Evolutionary conservation across 345 rosid genomes (phyloP), one percentile per base, ranked within the genome.

Genomic region (Citrus cavaleriei): DNA sequence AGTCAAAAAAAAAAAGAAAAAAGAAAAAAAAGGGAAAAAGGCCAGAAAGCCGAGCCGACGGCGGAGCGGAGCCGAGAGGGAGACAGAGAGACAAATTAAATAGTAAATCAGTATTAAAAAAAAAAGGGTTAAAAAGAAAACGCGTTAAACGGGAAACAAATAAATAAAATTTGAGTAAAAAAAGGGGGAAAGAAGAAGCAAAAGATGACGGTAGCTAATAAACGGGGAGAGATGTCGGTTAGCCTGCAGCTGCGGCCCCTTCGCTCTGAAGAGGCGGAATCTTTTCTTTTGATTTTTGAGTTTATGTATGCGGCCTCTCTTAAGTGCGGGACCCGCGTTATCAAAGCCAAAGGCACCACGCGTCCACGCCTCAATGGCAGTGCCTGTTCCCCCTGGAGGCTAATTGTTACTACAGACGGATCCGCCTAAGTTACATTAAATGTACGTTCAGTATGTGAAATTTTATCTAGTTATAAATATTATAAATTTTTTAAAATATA

Each of bases 231-330:
- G 76, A 81, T 80, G 83, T 82, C 85, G 49, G 85, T 79, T 81
- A 46, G 79, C 42, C 42, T 38, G 42, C 42, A 2, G 75, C 21
- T 4, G 57, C 57, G 57, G 57, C 58, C 21, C 21, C 58, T 54
- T 18, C 58, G 0, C 71, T 79, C 79, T 19, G 27, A 38, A 38
- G 25, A 40, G 77, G 78, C 61, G 35, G 88, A 85, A 88, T 84
- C 87, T 84, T 85, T 86, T 79, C 22, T 68, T 60, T 81, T 68
- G 78, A 37, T 37, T 86, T 79, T 77, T 63, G 66, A 78, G 72
- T 69, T 63, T 77, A 40, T 42, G 4, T 12, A 34, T 4, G 34
- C 0, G 13, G 51, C 51, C 18, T 0, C 51, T 12, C 51, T 3
- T 40, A 72, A 32, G 5, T 21, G 34, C 51, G 74, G 85, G 9